A percentile compares a stretch with the other conserved stretches of the same genome.
Evolutionary conservation across 768 basidiomycete species (phyloP).

Genomic region (Tulasnella sp.): DNA sequence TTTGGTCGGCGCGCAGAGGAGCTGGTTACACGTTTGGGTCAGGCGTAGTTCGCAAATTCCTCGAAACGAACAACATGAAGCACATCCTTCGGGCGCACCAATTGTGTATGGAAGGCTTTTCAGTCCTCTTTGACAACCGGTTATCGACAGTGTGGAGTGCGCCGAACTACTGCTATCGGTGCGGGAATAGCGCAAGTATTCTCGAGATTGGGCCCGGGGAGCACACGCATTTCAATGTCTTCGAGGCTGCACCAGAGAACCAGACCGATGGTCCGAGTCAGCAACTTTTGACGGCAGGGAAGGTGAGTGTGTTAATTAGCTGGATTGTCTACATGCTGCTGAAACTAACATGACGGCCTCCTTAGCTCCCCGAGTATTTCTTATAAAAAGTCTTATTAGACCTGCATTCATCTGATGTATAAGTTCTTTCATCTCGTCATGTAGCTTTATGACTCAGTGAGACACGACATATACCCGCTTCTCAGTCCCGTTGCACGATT

Average conservation of each 20-base stretch:
- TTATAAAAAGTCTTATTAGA: background rate
- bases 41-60: constrained; percentile 94
- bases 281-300: constrained; percentile 60
- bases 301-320: constrained; percentile 33
- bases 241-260: constrained; percentile 97
- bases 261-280: constrained; percentile 82
- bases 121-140: constrained; percentile 92
- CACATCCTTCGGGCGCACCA: constrained; percentile 98
- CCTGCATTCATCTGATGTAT: background rate
- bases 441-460: background rate
- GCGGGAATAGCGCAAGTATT: constrained; percentile 94
- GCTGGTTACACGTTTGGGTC: constrained; percentile 99
- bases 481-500: background rate
- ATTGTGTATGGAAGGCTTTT: constrained; percentile 98
- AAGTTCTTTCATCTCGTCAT: background rate
- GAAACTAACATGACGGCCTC: background rate
- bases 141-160: constrained; percentile 98
- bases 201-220: constrained; percentile 89
- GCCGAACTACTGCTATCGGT: constrained; percentile 97
- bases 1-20: constrained; percentile 45
- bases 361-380: constrained; percentile 16
- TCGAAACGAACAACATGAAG: constrained; percentile 90
- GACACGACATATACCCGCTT: background rate
- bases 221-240: constrained; percentile 88
- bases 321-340: background rate